Conservation (phyloP, 2,329 filamentous ascomycete species). For the Periconia macrospinosa region DNA sequence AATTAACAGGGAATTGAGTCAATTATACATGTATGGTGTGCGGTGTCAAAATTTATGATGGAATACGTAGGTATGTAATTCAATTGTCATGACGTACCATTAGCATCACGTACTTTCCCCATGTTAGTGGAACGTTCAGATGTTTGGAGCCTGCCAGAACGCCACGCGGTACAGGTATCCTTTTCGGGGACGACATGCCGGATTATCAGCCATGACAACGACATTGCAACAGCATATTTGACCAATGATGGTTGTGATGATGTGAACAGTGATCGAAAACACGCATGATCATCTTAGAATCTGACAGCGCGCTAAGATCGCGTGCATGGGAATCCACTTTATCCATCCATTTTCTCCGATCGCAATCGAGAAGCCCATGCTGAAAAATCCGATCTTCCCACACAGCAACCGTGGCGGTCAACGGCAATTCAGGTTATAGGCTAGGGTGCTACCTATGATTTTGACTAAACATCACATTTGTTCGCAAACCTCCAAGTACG, state of each 20-base stretch:
- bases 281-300: slow-evolving; percentile 7
- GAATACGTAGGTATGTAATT: neutral
- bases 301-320: slow-evolving; percentile 11
- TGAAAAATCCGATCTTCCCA: slow-evolving; percentile 15
- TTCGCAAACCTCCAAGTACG: too few species aligned
- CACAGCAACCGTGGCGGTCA: neutral
- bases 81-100: slow-evolving; percentile 10
- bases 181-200: slow-evolving; percentile 1
- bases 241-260: slow-evolving; percentile 13
- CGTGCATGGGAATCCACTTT: slow-evolving; percentile 23
- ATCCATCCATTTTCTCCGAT: slow-evolving; percentile 16
- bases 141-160: slow-evolving; percentile 9
- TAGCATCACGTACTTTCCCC: slow-evolving; percentile 9
- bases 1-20: slow-evolving; percentile 3
- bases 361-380: slow-evolving; percentile 27
- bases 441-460: too few species aligned
- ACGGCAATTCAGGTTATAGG: neutral
- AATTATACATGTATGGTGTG: neutral
- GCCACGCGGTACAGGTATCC: slow-evolving; percentile 9
- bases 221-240: neutral
- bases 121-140: slow-evolving; percentile 21
- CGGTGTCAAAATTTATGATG: neutral
- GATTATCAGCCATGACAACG: neutral
- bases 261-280: slow-evolving; percentile 7
- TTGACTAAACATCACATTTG: too few species aligned